These are phyloP conservation scores for Xylaria sp. DNA, from an alignment of 2,329 filamentous ascomycete species.

Conservation along the genomic window DNA sequence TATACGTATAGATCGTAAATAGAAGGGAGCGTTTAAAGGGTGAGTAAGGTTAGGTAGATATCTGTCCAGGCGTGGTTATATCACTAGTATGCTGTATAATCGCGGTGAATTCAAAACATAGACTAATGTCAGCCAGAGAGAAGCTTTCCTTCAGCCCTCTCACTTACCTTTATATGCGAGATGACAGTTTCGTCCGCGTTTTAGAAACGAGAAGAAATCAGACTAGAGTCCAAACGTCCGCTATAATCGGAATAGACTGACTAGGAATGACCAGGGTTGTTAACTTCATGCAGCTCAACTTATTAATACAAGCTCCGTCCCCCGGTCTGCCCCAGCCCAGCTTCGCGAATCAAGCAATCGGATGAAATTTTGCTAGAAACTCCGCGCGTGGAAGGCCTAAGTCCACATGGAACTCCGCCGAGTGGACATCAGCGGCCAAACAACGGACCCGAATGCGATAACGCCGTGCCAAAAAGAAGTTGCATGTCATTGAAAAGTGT, in stretches of 20 bases:
- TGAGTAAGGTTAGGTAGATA: background rate
- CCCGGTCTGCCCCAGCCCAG: background rate
- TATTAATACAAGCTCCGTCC: constrained; percentile 10
- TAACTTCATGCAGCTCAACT: constrained; percentile 7
- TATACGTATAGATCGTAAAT: background rate
- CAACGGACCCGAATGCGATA: constrained; percentile 19
- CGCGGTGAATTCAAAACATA: background rate
- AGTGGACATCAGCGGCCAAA: constrained; percentile 21
- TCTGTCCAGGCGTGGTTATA: background rate
- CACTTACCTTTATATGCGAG: constrained; percentile 22
- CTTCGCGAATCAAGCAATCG: background rate
- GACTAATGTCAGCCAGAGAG: constrained; percentile 3
- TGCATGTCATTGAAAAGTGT: constrained; percentile 23
- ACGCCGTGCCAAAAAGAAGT: background rate
- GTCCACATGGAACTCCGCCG: constrained; percentile 19
- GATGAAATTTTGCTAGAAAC: constrained; percentile 12
- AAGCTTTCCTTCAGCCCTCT: background rate
- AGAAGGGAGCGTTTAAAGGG: background rate
- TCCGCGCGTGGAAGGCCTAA: constrained; percentile 4
- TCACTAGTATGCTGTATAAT: background rate
- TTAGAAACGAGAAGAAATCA: constrained; percentile 10
- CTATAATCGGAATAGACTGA: constrained; percentile 13
- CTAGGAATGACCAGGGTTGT: constrained; percentile 14
- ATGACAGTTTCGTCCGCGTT: constrained; percentile 25
- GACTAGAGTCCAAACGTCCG: background rate